A percentile compares a stretch with the other conserved stretches of the same genome.
These are phyloP conservation scores for Debaryomyces maramus DNA, from an alignment of 805 yeast species.

Conservation along the genomic window DNA sequence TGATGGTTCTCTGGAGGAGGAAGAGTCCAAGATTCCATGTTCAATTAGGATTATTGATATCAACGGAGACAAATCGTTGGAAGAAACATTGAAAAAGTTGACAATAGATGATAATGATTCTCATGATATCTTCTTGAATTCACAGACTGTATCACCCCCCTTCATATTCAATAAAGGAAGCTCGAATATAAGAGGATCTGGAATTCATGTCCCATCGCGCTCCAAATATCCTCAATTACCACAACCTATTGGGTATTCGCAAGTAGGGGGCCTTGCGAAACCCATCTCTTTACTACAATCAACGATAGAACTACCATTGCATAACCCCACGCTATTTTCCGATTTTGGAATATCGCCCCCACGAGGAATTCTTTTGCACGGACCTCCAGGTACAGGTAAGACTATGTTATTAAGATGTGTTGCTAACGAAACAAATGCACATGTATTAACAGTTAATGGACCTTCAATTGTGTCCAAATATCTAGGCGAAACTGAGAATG, in stretches of 20 bases:
- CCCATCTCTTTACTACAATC: constrained; percentile 63
- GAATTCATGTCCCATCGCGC: constrained; percentile 14
- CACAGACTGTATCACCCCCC: constrained; percentile 43
- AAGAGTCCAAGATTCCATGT: constrained; percentile 10
- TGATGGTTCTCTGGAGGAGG: constrained; percentile 11
- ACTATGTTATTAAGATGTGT: constrained; percentile 83
- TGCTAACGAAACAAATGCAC: constrained; percentile 77
- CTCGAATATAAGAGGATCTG: constrained; percentile 7
- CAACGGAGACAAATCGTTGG: constrained; percentile 33
- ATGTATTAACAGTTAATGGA: constrained; percentile 81
- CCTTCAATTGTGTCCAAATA: constrained; percentile 92
- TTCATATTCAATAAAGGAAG: constrained; percentile 38
- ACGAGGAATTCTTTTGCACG: constrained; percentile 88
- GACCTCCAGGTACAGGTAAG: constrained; percentile 98
- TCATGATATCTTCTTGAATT: constrained; percentile 3
- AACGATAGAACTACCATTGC: constrained; percentile 77
- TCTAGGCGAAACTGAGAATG: constrained; percentile 89
- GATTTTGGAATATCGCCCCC: constrained; percentile 92
- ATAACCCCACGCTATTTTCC: constrained; percentile 71
- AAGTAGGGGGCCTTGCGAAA: constrained; percentile 75
- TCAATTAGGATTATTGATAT: constrained; percentile 30
- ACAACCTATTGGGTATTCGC: constrained; percentile 43
- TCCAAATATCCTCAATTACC: constrained; percentile 47
- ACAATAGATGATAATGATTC: constrained; percentile 23
- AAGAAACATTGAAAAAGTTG: constrained; percentile 33